Evolutionary conservation across 495 filamentous ascomycete species (phyloP), one percentile per base, ranked within the genome.

Genomic region (Staphylotrichum longicolle): DNA sequence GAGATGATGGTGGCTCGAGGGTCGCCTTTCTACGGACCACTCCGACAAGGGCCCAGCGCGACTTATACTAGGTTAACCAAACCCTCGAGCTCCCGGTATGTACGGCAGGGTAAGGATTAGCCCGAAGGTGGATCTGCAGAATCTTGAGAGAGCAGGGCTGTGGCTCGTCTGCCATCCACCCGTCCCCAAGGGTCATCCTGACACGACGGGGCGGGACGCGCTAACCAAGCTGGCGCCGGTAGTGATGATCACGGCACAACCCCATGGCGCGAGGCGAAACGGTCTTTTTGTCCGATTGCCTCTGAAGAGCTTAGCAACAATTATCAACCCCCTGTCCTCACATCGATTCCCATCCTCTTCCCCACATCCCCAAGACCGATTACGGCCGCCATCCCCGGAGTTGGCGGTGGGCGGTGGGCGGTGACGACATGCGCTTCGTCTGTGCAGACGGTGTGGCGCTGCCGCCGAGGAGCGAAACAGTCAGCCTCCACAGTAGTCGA

Each of bases 121-220:
- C 59, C 42, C 44, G n/a, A 27, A 20, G 35, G 59, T 61, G 59
- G 59, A 61, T 51, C 51, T 15, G 11, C 30, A 48, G 51, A 59
- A 33, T 51, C 32, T 52, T 33, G 44, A n/a, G 34, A 34, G 14
- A 53, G 40, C 41, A 61, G 42, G 45, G 49, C 41, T 48, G 40
- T 33, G 34, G 32, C 51, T 20, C 5, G 46, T 59, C 30, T 46
- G 34, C 46, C 57, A 30, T 50, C 47, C 34, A 39, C 35, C n/a
- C 34, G 9, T 3, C 6, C 47, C 5, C 44, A 48, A 41, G 44
- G 41, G n/a, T 11, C 30, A 37, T 14, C 55, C 55, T 8, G 32
- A 3, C n/a, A 15, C 15, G 8, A 7, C 41, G 27, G 45, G 4
- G 44, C 3, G 14, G 42, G 42, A 3, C 33, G 55, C 3, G 34